Base-by-base conservation (phyloP, 2,329 filamentous ascomycete species). In the Ophiocordyceps camponoti-saundersi region DNA sequence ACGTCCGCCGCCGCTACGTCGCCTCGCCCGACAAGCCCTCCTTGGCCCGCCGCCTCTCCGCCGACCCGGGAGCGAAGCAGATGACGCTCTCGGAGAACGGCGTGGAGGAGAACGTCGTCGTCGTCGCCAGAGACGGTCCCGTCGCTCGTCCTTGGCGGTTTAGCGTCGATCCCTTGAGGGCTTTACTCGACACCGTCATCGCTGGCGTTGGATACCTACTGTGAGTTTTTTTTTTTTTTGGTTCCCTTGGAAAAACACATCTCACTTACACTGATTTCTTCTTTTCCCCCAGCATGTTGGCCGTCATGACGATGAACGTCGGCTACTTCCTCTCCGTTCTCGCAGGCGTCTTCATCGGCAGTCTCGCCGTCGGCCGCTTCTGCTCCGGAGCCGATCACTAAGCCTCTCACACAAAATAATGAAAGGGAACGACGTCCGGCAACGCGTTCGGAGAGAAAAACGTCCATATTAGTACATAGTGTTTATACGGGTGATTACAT, bases 281-380 rank as follows among this genome's bases (percentile, higher is more conserved):
- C 6, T 4, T 12, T n/a, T n/a, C 12, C 11, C n/a, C 6, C 46
- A 95, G 88, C 49, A 95, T 95, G 88, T 67, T 95, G 65, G 85
- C 84, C 15, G 83, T 93, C 59, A 95, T 92, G 86, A 89, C 85
- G 1, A 78, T 86, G 68, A 92, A 92, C 55, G 75, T 90, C 16
- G 86, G 85, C 13, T 92, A 92, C 60, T 90, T 90, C 61, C 64
- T 87, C 47, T 88, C 84, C 0, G 73, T 89, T n/a, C 71, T 92
- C 7, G 80, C 71, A 1, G 85, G 85, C 34, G 75, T 83, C 2
- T 95, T 96, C 58, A 59, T 93, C n/a, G 90, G 90, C 22, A 92
- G 92, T 60, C 65, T 96, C 42, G 74, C 77, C 0, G 73, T 92
- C 50, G 87, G 88, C 29, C 76, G 88, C 52, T 92, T 79, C 55